Evolutionary conservation across 306 rosid genomes (phyloP).

Genomic region (Cucurbita maxima): DNA sequence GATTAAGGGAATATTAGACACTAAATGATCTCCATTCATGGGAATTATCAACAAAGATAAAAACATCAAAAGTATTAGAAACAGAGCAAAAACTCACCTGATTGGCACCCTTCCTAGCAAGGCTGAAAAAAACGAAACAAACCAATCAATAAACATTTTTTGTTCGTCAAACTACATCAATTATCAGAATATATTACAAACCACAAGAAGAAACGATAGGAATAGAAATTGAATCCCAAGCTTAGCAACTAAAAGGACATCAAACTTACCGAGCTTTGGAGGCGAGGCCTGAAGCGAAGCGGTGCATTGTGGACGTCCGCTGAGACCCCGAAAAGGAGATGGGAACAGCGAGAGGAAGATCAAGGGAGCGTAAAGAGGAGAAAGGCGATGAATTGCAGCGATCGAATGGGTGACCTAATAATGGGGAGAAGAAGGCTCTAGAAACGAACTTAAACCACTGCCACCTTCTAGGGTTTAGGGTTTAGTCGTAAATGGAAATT

Average conservation of each 20-base stretch:
- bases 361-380: neutral
- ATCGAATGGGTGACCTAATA: constrained; percentile 15
- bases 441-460: constrained; percentile 19
- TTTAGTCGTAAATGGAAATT: constrained; percentile 14
- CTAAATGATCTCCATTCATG: neutral
- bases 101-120: constrained; percentile 44
- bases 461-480: constrained; percentile 64
- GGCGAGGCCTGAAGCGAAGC: constrained; percentile 68
- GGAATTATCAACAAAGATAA: neutral
- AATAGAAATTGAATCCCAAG: neutral
- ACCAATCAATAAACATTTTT: too few species aligned
- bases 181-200: neutral
- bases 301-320: constrained; percentile 38
- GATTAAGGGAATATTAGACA: neutral
- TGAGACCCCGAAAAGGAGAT: neutral
- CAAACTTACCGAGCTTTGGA: constrained; percentile 55
- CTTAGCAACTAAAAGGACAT: neutral
- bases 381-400: neutral
- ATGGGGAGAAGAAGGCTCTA: constrained; percentile 46
- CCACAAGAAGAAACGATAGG: neutral
- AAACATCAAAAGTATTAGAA: neutral
- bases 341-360: neutral
- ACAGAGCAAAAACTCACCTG: constrained; percentile 31
- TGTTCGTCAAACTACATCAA: neutral
- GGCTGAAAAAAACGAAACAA: constrained; percentile 22